These are phyloP conservation scores for Ogataea thermomethanolica DNA, from an alignment of 805 yeast species.

Conservation along the genomic window DNA sequence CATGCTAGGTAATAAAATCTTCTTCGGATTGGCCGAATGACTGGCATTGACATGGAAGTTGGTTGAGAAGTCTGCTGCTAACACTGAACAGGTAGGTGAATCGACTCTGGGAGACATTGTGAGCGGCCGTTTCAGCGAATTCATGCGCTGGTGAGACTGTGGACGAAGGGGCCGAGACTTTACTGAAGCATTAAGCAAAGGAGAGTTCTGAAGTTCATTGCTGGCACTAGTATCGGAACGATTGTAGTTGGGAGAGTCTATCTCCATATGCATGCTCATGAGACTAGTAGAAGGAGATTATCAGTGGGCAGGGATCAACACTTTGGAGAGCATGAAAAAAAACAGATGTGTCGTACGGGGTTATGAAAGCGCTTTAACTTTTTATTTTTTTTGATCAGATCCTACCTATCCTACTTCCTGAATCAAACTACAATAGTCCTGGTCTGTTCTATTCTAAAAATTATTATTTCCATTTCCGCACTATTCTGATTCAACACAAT, in stretches of 20 bases:
- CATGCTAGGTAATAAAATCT: slow-evolving; percentile 22
- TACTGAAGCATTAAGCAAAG: slow-evolving; percentile 17
- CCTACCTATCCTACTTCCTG: background rate
- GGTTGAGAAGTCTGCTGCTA: slow-evolving; percentile 37
- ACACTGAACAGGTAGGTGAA: slow-evolving; percentile 37
- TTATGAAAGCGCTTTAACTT: slow-evolving; percentile 5
- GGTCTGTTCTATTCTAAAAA: background rate
- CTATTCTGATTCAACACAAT: background rate
- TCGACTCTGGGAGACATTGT: slow-evolving; percentile 35
- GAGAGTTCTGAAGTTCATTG: slow-evolving; percentile 23
- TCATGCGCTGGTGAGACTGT: slow-evolving; percentile 21
- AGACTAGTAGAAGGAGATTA: background rate
- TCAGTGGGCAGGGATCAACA: background rate
- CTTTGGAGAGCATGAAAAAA: slow-evolving; percentile 5
- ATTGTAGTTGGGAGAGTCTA: slow-evolving; percentile 24
- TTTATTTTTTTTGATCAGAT: background rate
- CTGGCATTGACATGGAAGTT: slow-evolving; percentile 35
- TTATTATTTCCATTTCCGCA: background rate
- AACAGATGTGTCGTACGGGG: slow-evolving; percentile 6
- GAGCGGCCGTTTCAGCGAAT: slow-evolving; percentile 32
- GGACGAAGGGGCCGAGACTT: slow-evolving; percentile 7
- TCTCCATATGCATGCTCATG: slow-evolving; percentile 22
- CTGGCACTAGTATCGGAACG: slow-evolving; percentile 10
- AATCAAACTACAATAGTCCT: background rate
- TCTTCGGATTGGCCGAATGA: slow-evolving; percentile 22